A percentile compares a stretch with the other conserved stretches of the same genome.
phyloP scores from a whole-genome alignment of 129 eudicot genomes.

The Chrysanthemum makinoi region DNA sequence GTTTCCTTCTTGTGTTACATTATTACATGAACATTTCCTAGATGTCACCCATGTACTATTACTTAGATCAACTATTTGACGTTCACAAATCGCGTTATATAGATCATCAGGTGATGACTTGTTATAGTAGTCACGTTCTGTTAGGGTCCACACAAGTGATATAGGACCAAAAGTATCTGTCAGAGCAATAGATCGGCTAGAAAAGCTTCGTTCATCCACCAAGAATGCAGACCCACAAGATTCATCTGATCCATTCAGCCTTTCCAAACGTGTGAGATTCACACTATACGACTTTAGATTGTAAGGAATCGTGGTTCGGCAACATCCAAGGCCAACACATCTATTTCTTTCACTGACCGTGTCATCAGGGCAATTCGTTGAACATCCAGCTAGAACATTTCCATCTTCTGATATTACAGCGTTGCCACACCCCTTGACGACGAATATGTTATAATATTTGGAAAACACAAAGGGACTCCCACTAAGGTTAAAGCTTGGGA shows the following conservation, averaged over 20 bases:
- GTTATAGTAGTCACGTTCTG: no score
- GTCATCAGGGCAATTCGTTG: slow-evolving; percentile 19
- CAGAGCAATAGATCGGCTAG: not conserved
- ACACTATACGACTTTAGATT: slow-evolving; percentile 8
- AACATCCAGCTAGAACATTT: slow-evolving; percentile 3
- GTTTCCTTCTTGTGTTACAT: slow-evolving; percentile 8
- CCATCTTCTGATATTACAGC: slow-evolving; percentile 1
- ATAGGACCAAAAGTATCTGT: slow-evolving; percentile 8
- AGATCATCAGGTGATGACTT: no score
- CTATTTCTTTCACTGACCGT: not conserved
- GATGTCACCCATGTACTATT: not conserved
- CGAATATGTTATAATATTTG: slow-evolving; percentile 1
- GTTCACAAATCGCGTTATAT: not conserved
- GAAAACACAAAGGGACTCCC: slow-evolving; percentile 22
- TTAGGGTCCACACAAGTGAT: slow-evolving; percentile 15
- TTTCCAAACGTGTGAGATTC: slow-evolving; percentile 15
- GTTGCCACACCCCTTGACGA: slow-evolving; percentile 22
- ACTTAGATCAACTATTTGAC: not conserved
- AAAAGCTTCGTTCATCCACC: slow-evolving; percentile 1
- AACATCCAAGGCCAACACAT: slow-evolving; percentile 37
- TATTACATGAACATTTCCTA: slow-evolving; percentile 7
- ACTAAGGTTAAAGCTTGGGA: slow-evolving; percentile 21
- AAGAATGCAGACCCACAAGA: slow-evolving; percentile 24
- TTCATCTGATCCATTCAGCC: slow-evolving; percentile 14
- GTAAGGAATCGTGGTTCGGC: slow-evolving; percentile 19